Percentiles rank a stretch among this genome's conserved stretches.
These are phyloP conservation scores for Tuber umbilicatum DNA, from an alignment of 495 filamentous ascomycete species.

Conservation along the genomic window DNA sequence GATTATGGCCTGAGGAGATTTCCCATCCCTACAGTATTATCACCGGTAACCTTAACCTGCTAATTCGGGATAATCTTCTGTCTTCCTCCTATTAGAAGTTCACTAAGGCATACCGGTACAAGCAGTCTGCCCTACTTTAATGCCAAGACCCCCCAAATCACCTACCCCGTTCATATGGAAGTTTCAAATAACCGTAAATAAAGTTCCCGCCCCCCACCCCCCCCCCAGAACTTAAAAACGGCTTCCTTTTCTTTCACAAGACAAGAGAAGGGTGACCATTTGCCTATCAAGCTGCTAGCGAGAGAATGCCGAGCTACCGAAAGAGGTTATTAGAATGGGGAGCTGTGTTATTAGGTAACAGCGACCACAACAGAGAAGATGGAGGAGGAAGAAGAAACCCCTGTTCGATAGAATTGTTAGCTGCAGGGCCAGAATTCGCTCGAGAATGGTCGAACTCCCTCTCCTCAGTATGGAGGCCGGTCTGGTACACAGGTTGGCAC, in stretches of 20 bases:
- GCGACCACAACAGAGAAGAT: accelerated
- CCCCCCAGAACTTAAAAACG: not conserved
- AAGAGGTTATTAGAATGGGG: not conserved
- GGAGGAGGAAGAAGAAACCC: not conserved
- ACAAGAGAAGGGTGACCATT: not conserved
- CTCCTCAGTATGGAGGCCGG: too few relatives aligned
- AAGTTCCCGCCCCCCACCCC: not conserved
- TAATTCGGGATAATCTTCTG: too few relatives aligned
- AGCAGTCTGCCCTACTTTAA: too few relatives aligned
- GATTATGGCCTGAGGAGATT: too few relatives aligned
- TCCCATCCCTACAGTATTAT: too few relatives aligned
- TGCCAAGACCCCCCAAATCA: not conserved
- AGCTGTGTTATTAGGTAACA: not conserved
- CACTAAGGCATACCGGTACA: too few relatives aligned
- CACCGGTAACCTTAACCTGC: too few relatives aligned
- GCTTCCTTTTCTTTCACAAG: not conserved
- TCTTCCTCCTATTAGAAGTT: too few relatives aligned
- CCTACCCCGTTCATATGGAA: not conserved
- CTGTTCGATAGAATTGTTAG: not conserved
- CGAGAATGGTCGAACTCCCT: not conserved
- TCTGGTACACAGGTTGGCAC: too few relatives aligned
- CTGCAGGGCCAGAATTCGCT: not conserved
- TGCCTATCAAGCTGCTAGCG: too few relatives aligned
- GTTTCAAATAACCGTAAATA: not conserved
- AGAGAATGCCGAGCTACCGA: not conserved